A percentile compares a stretch with the other conserved stretches of the same genome.
These are phyloP conservation scores for Colletotrichum coccodes DNA, from an alignment of 2,329 filamentous ascomycete genomes.

Conservation along the genomic window DNA sequence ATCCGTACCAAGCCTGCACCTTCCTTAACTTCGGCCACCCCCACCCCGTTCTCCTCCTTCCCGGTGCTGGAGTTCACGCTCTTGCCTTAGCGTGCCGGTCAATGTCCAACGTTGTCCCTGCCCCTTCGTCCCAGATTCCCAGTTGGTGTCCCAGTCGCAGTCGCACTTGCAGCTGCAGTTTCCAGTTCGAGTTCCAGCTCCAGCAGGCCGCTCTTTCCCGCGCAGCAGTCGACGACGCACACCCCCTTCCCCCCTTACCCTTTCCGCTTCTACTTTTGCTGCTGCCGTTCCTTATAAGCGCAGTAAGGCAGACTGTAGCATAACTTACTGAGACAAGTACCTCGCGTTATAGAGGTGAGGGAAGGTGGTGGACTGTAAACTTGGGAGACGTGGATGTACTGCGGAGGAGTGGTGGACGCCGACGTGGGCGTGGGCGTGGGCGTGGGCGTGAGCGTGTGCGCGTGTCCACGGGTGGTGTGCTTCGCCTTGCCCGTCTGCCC, in stretches of 20 bases:
- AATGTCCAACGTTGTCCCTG: not conserved
- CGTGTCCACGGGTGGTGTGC: not conserved
- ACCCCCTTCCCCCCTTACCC: not conserved
- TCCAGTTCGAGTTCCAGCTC: not conserved
- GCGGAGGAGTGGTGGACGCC: no score
- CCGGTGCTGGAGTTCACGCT: slow-evolving; percentile 9
- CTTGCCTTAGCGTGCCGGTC: slow-evolving; percentile 18
- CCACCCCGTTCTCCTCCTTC: slow-evolving; percentile 11
- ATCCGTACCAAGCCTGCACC: not conserved
- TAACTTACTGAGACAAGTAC: not conserved
- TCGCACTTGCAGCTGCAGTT: slow-evolving; percentile 55
- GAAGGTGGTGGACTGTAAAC: not conserved
- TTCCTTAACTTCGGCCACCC: slow-evolving; percentile 23
- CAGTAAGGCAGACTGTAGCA: not conserved
- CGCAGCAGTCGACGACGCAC: not conserved
- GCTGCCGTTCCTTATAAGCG: not conserved
- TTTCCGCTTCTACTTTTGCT: not conserved
- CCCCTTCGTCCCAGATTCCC: slow-evolving; percentile 10
- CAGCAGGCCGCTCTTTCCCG: slow-evolving; percentile 19
- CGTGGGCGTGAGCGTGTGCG: not conserved
- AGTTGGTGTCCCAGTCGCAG: slow-evolving; percentile 44
- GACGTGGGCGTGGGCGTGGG: not conserved
- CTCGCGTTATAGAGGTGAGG: not conserved
- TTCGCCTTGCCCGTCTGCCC: slow-evolving; percentile 8
- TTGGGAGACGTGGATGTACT: not conserved